These are phyloP conservation scores for Periconia digitata DNA, from an alignment of 2,329 filamentous ascomycete species.

Conservation along the genomic window DNA sequence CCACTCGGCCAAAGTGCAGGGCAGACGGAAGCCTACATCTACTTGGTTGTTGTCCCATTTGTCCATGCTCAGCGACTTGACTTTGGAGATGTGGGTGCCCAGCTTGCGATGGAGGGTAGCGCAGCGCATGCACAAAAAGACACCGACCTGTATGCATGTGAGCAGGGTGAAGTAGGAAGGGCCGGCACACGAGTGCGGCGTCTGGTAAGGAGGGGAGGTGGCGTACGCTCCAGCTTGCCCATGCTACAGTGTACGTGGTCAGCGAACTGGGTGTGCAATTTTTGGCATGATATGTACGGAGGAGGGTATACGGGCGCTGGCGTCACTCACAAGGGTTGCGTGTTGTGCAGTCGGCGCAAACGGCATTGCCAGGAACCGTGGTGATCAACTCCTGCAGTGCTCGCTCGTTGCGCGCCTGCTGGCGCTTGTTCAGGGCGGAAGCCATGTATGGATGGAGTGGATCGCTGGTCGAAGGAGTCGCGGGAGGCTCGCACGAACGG, in stretches of 20 bases:
- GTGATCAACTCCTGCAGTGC: slow-evolving; percentile 86
- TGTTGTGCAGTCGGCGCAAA: slow-evolving; percentile 89
- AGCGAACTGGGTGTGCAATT: slow-evolving; percentile 15
- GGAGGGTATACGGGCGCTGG: not conserved
- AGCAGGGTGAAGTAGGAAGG: slow-evolving; percentile 14
- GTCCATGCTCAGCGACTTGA: slow-evolving; percentile 99
- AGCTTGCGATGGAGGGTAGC: slow-evolving; percentile 93
- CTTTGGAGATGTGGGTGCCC: slow-evolving; percentile 96
- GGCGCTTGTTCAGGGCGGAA: slow-evolving; percentile 82
- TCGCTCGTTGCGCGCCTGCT: slow-evolving; percentile 96
- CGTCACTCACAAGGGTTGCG: slow-evolving; percentile 78
- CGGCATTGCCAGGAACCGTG: slow-evolving; percentile 81
- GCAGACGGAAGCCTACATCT: slow-evolving; percentile 65
- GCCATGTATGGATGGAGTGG: slow-evolving; percentile 60
- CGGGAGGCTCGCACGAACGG: slow-evolving; percentile 20
- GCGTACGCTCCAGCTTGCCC: slow-evolving; percentile 96
- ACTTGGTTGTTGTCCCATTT: slow-evolving; percentile 96
- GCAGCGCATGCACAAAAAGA: slow-evolving; percentile 98
- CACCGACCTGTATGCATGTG: slow-evolving; percentile 67
- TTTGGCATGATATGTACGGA: not conserved
- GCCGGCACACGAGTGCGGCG: not conserved
- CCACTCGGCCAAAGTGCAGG: not conserved
- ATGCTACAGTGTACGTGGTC: slow-evolving; percentile 59
- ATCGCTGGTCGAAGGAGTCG: slow-evolving; percentile 12
- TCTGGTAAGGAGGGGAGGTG: not conserved